Conservation (phyloP, 2,329 filamentous ascomycete genomes). For the Fusarium virguliforme region DNA sequence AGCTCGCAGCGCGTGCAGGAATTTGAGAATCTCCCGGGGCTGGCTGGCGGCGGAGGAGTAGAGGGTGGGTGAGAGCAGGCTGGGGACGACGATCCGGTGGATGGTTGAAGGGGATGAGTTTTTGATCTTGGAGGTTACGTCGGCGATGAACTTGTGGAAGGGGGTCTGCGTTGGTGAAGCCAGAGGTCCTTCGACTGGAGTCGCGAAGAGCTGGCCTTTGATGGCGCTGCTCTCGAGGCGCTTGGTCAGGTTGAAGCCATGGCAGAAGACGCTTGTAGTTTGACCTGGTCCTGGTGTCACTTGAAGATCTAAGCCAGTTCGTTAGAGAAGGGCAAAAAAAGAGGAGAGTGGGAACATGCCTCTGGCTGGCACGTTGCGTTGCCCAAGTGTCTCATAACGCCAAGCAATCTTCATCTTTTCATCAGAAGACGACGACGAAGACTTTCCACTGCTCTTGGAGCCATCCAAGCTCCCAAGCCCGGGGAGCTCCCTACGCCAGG, state of each 20-base stretch:
- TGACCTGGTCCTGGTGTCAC: conserved; percentile 43
- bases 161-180: conserved; percentile 46
- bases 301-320: conserved; percentile 39
- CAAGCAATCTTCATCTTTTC: conserved; percentile 99
- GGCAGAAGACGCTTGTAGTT: conserved; percentile 70
- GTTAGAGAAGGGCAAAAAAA: conserved; percentile 12
- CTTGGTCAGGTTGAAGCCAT: conserved; percentile 81
- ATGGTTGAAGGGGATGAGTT: conserved; percentile 73
- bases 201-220: conserved; percentile 67
- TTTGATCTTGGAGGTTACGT: conserved; percentile 70
- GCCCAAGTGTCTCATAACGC: conserved; percentile 90
- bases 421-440: conserved; percentile 60
- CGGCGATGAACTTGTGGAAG: conserved; percentile 76
- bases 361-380: conserved; percentile 74
- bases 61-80: conserved; percentile 86
- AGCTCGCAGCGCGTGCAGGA: conserved; percentile 83
- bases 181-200: conserved; percentile 61
- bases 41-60: conserved; percentile 80
- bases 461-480: conserved; percentile 70
- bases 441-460: conserved; percentile 59
- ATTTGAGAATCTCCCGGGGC: conserved; percentile 83
- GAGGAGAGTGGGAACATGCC: conserved; percentile 64
- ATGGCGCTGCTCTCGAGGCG: conserved; percentile 68
- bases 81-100: conserved; percentile 89
- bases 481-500: conserved; percentile 88